Base-by-base conservation (phyloP, 2,329 filamentous ascomycete species). In the Drechslerella coelobrocha region DNA sequence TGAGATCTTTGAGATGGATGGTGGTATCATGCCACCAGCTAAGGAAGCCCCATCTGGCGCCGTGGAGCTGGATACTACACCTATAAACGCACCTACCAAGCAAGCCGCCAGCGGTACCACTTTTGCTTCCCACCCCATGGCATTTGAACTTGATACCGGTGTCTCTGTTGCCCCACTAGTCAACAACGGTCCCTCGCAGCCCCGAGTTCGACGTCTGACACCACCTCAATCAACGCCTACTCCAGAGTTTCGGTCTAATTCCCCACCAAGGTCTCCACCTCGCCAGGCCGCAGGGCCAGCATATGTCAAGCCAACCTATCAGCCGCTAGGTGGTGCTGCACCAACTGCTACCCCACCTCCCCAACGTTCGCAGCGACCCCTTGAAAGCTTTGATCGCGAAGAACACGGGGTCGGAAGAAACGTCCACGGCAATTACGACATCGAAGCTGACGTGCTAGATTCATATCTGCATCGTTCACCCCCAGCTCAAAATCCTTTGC, bases 361-460 rank as follows among this genome's bases (percentile, higher is more conserved):
- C 12, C 66, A 71, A 26, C 45, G 39, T 4, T 17, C 55, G 6
- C 41, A 23, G 17, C 41, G 21, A 17, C 41, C 41, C 21, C 41
- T 45, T 19, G 41, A 45, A 21, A 45, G 10, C 19, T 71, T 71
- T 19, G 53, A 60, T 17, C 59, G 66, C 14, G 66, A 71, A 29
- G 66, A 71, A 55, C 66, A 63, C 19, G 66, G 66, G n/a, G 66
- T 71, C 17, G 66, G 66, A 27, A 59, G 66, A 54, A 60, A 71
- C 41, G 41, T 63, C 47, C 31, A 71, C 24, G 66, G 66, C 4
- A 71, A 71, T 26, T 71, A 71, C 48, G 66, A 71, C 14, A 60
- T 71, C 41, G 66, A 71, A 60, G 66, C 66, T 39, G 66, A 71
- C 19, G 66, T 71, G 17, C 27, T 71, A 17, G 66, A 71, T 29